Conservation (phyloP, 305 asterid genomes). For the Solanum hybrid region DNA sequence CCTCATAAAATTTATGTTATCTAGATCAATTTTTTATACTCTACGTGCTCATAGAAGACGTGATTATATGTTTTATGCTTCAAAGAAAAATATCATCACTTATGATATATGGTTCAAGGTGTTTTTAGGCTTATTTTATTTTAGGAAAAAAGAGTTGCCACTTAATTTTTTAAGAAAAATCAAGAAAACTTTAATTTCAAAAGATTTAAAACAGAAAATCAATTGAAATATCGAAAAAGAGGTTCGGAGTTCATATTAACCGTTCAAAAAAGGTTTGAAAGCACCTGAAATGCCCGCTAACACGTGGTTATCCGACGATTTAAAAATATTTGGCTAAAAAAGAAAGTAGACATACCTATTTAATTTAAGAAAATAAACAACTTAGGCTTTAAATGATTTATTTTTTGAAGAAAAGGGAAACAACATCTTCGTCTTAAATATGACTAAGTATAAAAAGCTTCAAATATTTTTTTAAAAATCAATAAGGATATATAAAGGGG, state of each 20-base stretch:
- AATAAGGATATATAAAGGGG: neutral
- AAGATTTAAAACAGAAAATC: neutral
- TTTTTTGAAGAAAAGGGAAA: neutral
- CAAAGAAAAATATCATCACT: no score
- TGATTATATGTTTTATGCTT: no score
- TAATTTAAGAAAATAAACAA: neutral
- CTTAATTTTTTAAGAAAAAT: neutral
- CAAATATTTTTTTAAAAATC: neutral
- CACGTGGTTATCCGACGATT: neutral
- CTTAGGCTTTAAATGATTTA: neutral
- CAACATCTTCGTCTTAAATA: neutral
- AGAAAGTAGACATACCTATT: neutral
- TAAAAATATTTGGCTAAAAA: no score
- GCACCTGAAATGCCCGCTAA: neutral
- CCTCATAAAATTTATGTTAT: no score
- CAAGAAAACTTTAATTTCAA: neutral
- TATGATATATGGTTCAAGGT: no score
- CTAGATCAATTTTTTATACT: no score
- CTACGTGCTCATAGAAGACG: no score
- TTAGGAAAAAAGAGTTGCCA: neutral
- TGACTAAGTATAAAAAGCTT: neutral
- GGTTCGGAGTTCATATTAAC: neutral
- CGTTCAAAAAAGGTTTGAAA: neutral
- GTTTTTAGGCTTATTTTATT: neutral
- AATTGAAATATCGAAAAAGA: neutral